Evolutionary conservation across 2,329 filamentous ascomycete species (phyloP), one percentile per base, ranked within the genome.

Genomic region (Botrytis medusae): DNA sequence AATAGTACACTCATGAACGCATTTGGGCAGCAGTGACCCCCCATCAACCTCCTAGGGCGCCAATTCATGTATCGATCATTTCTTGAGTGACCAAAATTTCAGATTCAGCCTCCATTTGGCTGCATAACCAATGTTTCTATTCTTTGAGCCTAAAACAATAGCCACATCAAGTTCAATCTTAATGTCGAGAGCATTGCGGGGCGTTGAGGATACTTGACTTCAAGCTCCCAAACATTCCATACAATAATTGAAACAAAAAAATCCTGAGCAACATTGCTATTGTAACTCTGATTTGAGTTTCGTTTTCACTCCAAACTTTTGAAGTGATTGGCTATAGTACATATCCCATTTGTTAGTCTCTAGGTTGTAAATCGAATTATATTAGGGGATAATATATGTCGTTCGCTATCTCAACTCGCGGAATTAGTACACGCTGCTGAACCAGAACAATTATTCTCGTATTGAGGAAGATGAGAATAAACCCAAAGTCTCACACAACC

Each of bases 221-320:
- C n/a, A 57, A 18, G n/a, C 16, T 57, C 14, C 7, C 7, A 16
- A 6, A 29, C 6, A 57, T 18, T 8, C 1, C 51, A 18, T 1
- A 29, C n/a, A 3, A 2, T 18, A 0, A 18, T 9, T 57, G 51
- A 18, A 57, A 29, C n/a, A 29, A 32, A 57, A 29, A 7, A 1
- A 29, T 16, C 25, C 14, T 12, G 10, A n/a, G 1, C 1, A 51
- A 2, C 5, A 14, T 51, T 10, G 4, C 14, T 51, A 0, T 6
- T 14, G 7, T 8, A 25, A 54, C 5, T 54, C 25, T 54, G 12
- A 14, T 7, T 3, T 16, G 1, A 16, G 0, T 5, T 4, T 29
- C 4, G 14, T 54, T 12, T 14, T 51, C 12, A 14, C 51, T 57
- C n/a, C n/a, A 57, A 29, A 18, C 3, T 57, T 29, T 16, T 1